Conservation (phyloP, 208 protist genomes). For the Trypanosoma theileri region DNA sequence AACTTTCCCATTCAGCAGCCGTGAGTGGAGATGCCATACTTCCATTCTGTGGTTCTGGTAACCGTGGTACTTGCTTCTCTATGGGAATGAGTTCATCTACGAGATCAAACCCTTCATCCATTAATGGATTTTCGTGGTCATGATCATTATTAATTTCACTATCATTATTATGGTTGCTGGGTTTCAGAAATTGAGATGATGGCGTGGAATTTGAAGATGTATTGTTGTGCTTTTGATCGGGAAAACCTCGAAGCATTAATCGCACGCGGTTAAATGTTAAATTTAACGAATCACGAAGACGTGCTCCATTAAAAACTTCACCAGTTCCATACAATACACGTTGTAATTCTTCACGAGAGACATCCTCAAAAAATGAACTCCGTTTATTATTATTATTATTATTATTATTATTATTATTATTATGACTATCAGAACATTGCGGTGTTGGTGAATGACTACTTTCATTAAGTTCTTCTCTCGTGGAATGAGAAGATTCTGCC, state of each 20-base stretch:
- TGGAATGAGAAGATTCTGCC: background rate
- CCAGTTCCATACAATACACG: background rate
- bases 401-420: background rate
- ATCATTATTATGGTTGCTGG: too few species aligned
- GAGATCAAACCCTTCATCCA: conserved; percentile 27
- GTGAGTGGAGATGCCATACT: conserved; percentile 32
- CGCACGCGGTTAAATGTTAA: background rate
- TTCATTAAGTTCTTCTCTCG: background rate
- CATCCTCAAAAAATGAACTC: background rate
- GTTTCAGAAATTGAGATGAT: too few species aligned
- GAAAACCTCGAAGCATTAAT: background rate
- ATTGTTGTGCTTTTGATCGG: background rate
- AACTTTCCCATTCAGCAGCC: conserved; percentile 29
- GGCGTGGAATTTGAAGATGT: too few species aligned
- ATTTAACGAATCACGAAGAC: background rate
- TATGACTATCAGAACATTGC: background rate
- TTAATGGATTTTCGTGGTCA: background rate
- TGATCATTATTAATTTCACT: too few species aligned
- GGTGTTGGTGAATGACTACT: background rate
- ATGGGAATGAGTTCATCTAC: conserved; percentile 21
- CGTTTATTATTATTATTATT: background rate
- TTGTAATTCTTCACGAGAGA: background rate
- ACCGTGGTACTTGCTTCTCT: conserved; percentile 24
- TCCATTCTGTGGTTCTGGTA: conserved; percentile 1
- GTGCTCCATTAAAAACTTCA: background rate